Evolutionary conservation across 2,329 filamentous ascomycete genomes (phyloP).

Genomic region (Penicillium thymicola): DNA sequence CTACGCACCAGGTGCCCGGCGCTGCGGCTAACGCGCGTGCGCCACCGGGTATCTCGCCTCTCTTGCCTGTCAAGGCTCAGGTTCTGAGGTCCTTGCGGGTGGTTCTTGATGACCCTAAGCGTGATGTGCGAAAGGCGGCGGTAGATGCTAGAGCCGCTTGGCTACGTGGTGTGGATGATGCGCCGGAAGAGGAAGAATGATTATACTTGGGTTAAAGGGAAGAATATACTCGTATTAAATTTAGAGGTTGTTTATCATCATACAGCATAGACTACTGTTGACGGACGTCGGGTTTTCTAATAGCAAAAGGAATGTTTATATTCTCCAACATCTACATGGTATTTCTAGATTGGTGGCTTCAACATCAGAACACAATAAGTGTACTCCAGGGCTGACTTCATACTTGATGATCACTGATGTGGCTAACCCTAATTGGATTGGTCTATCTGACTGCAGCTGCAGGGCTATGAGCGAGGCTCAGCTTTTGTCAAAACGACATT

Average conservation of each 20-base stretch:
- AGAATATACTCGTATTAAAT: neutral
- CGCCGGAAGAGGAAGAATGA: conserved; percentile 55
- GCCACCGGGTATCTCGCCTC: conserved; percentile 37
- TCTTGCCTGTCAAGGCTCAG: conserved; percentile 56
- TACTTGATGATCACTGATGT: neutral
- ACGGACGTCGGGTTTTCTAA: neutral
- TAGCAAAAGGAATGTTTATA: neutral
- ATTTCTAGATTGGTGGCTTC: neutral
- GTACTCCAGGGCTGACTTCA: neutral
- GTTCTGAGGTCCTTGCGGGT: conserved; percentile 55
- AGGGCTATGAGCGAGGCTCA: neutral
- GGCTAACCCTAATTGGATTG: neutral
- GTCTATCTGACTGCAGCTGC: neutral
- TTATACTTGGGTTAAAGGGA: neutral
- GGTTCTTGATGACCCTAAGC: conserved; percentile 61
- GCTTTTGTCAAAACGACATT: neutral
- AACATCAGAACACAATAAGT: neutral
- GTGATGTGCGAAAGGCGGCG: conserved; percentile 60
- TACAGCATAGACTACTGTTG: neutral
- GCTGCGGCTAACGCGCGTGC: conserved; percentile 25
- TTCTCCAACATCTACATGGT: neutral
- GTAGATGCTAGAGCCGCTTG: conserved; percentile 61
- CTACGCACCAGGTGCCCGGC: conserved; percentile 24
- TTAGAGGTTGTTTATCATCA: neutral
- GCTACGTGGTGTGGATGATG: conserved; percentile 57